These are phyloP conservation scores for Hamamelis virginiana DNA, from an alignment of 164 flowering plant genomes.

Conservation along the genomic window DNA sequence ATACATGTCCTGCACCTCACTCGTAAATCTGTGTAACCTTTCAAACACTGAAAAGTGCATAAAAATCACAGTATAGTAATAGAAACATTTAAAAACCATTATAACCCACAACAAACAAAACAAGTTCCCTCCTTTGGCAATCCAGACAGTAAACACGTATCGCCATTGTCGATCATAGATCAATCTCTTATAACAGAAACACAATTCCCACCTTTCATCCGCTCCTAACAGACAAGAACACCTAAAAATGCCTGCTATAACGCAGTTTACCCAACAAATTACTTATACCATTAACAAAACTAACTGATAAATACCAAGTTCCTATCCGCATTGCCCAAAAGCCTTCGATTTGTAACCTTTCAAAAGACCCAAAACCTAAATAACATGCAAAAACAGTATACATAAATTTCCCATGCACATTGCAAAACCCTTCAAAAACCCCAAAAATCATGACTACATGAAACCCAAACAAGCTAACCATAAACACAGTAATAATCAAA, in stretches of 20 bases:
- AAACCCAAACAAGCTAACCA: not conserved
- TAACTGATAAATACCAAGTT: not conserved
- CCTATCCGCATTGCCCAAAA: slow-evolving; percentile 13
- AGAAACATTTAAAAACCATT: no score
- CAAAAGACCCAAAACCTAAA: not conserved
- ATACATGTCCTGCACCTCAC: not conserved
- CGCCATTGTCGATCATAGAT: not conserved
- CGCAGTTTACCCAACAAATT: not conserved
- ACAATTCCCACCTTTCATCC: not conserved
- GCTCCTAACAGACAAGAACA: not conserved
- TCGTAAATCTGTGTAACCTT: not conserved
- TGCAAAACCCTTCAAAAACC: slow-evolving; percentile 5
- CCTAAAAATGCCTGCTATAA: not conserved
- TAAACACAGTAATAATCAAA: not conserved
- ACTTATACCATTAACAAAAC: not conserved
- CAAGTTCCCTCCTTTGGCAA: not conserved
- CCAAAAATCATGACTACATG: not conserved
- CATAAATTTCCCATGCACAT: not conserved
- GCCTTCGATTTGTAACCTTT: not conserved
- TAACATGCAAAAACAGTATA: not conserved
- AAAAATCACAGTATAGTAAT: not conserved
- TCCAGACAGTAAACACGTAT: not conserved
- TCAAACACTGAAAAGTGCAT: not conserved
- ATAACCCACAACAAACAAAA: not conserved
- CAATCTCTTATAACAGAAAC: not conserved